Evolutionary conservation across 768 basidiomycete species (phyloP).

Genomic region (Phlebiopsis flavidoalba): DNA sequence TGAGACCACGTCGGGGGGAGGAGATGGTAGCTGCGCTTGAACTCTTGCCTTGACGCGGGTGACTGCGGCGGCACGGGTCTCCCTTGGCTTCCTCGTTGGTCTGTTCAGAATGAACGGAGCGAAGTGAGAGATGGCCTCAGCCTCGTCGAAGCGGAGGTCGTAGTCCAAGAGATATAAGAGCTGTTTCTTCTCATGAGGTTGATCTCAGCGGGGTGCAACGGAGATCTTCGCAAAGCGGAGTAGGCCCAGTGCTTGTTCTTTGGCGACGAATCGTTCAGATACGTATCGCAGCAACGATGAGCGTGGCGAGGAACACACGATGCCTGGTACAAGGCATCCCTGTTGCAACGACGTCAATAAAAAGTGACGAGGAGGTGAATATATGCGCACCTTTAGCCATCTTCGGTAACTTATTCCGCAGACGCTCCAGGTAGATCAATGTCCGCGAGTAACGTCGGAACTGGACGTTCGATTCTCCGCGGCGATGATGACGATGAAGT

Average conservation of each 20-base stretch:
- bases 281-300: conserved; percentile 96
- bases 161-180: conserved; percentile 89
- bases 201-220: conserved; percentile 74
- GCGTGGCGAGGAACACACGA: conserved; percentile 90
- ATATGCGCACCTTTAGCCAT: conserved; percentile 73
- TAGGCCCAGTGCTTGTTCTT: conserved; percentile 94
- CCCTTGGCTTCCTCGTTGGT: conserved; percentile 31
- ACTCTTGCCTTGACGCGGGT: conserved; percentile 54
- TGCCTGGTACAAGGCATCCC: conserved; percentile 90
- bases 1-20: conserved; percentile 28
- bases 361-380: not conserved
- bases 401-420: conserved; percentile 72
- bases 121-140: conserved; percentile 64
- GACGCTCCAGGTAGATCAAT: conserved; percentile 85
- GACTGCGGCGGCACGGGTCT: conserved; percentile 47
- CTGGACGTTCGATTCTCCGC: conserved; percentile 85
- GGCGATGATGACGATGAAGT: conserved; percentile 82
- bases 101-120: conserved; percentile 53
- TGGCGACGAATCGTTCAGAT: conserved; percentile 93
- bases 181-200: conserved; percentile 98
- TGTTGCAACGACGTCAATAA: conserved; percentile 12
- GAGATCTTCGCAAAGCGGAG: conserved; percentile 69
- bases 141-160: conserved; percentile 85
- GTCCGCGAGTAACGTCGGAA: conserved; percentile 87
- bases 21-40: conserved; percentile 39